A percentile compares a stretch with the other conserved stretches of the same genome.
Conservation (phyloP, 495 filamentous ascomycete species). For the Xylaria bambusicola region DNA sequence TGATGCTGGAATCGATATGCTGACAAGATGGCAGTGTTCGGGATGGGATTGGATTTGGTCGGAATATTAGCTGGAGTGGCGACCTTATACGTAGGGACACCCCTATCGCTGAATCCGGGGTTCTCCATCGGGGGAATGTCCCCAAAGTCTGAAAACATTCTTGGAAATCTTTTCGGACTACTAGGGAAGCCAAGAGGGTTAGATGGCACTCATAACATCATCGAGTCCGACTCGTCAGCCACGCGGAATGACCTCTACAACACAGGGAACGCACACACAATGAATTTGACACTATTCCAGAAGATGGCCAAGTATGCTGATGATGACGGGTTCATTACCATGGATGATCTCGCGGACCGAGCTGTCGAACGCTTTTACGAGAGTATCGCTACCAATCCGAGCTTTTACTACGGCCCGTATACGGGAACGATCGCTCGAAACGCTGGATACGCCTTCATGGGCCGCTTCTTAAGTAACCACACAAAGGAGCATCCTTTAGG, state of each 20-base stretch:
- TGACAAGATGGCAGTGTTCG: constrained; percentile 6
- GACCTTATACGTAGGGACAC: constrained; percentile 36
- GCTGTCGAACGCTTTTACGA: constrained; percentile 46
- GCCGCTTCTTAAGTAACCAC: constrained; percentile 50
- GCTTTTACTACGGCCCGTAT: constrained; percentile 57
- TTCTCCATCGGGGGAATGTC: constrained; percentile 30
- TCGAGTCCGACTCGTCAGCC: constrained; percentile 58
- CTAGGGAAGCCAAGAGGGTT: constrained; percentile 38
- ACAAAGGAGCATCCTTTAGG: constrained; percentile 49
- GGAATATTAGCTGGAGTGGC: constrained; percentile 38
- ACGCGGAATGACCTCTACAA: constrained; percentile 56
- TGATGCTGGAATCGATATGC: not conserved
- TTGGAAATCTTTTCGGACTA: constrained; percentile 25
- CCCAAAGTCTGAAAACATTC: constrained; percentile 8
- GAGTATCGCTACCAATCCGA: constrained; percentile 52
- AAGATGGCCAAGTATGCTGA: constrained; percentile 13
- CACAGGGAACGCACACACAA: constrained; percentile 42
- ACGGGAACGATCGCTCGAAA: constrained; percentile 49
- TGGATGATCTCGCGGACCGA: constrained; percentile 41
- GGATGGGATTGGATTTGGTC: constrained; percentile 38
- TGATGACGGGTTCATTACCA: constrained; percentile 38
- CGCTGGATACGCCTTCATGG: constrained; percentile 48
- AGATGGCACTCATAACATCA: constrained; percentile 57
- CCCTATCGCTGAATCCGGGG: constrained; percentile 18
- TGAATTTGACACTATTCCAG: constrained; percentile 47